phyloP scores from a whole-genome alignment of 495 filamentous ascomycete species.

The Penicillium parvum region DNA sequence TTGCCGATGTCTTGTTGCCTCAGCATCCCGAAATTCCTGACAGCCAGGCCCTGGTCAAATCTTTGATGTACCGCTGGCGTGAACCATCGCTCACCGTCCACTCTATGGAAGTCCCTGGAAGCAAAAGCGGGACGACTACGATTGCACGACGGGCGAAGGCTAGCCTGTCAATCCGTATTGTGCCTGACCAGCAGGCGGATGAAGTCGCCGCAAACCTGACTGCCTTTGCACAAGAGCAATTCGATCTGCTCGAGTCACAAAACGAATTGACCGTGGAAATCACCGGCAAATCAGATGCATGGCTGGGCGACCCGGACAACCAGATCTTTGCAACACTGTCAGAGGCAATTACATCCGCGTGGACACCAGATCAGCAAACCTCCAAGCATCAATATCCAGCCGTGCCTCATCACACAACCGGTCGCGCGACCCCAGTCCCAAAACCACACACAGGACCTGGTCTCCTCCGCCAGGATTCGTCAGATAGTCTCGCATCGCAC shows the following conservation, averaged over 20 bases:
- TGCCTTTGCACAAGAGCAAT: conserved; percentile 65
- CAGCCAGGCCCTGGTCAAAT: conserved; percentile 62
- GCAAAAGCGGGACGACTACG: conserved; percentile 66
- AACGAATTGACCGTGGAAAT: conserved; percentile 81
- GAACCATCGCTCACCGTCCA: conserved; percentile 93
- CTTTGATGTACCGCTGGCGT: conserved; percentile 91
- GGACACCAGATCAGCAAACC: conserved; percentile 43
- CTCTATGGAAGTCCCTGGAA: conserved; percentile 69
- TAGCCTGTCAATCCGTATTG: conserved; percentile 82
- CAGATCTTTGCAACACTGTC: conserved; percentile 88
- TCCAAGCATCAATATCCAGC: conserved; percentile 34
- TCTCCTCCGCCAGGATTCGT: conserved; percentile 38
- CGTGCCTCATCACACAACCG: conserved; percentile 9
- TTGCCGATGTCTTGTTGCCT: conserved; percentile 67
- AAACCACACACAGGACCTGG: conserved; percentile 12
- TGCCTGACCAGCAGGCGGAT: conserved; percentile 83
- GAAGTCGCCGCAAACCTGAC: conserved; percentile 64
- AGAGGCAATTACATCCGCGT: conserved; percentile 77
- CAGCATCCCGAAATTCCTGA: conserved; percentile 66
- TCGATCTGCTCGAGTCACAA: conserved; percentile 64
- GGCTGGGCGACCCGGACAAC: conserved; percentile 89
- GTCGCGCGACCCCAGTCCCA: conserved; percentile 11
- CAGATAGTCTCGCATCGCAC: conserved; percentile 43
- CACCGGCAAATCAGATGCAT: conserved; percentile 90
- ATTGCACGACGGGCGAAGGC: conserved; percentile 85